Conservation (phyloP, 1,284 basidiomycete species). For the Puccinia hordei region DNA sequence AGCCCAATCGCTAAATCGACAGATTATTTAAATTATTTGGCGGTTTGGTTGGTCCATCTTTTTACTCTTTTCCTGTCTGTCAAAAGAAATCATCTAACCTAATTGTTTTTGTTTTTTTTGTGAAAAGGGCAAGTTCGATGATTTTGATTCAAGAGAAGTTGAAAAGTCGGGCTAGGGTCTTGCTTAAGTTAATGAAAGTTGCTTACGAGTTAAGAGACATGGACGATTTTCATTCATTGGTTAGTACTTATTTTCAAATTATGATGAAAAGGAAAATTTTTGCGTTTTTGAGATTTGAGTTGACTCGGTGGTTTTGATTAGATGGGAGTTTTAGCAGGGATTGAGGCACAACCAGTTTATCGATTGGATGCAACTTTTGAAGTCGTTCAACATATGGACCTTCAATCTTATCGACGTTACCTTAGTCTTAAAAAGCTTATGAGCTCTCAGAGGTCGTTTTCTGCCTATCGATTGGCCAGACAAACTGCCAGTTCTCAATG, state of each 20-base stretch:
- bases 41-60: conserved; percentile 53
- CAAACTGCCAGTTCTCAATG: conserved; percentile 54
- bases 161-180: conserved; percentile 54
- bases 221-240: conserved; percentile 58
- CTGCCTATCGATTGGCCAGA: conserved; percentile 57
- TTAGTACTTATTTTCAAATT: too few species aligned
- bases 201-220: conserved; percentile 55
- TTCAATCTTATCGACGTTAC: conserved; percentile 55
- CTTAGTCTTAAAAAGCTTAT: conserved; percentile 57
- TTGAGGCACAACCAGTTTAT: conserved; percentile 57
- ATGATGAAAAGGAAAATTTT: too few species aligned
- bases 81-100: not conserved
- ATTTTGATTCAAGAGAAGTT: conserved; percentile 56
- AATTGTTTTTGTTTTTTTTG: conserved; percentile 52
- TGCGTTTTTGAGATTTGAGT: not conserved
- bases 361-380: conserved; percentile 55
- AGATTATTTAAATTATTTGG: conserved; percentile 56
- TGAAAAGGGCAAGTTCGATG: conserved; percentile 55
- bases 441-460: conserved; percentile 55
- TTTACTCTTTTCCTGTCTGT: not conserved
- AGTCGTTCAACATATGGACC: conserved; percentile 53
- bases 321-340: conserved; percentile 57
- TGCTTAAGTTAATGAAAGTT: conserved; percentile 57
- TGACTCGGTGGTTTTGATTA: not conserved
- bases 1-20: conserved; percentile 55